Evolutionary conservation across 2,329 filamentous ascomycete species (phyloP), one percentile per base, ranked within the genome.

Genomic region (Gaeumannomyces sp.): DNA sequence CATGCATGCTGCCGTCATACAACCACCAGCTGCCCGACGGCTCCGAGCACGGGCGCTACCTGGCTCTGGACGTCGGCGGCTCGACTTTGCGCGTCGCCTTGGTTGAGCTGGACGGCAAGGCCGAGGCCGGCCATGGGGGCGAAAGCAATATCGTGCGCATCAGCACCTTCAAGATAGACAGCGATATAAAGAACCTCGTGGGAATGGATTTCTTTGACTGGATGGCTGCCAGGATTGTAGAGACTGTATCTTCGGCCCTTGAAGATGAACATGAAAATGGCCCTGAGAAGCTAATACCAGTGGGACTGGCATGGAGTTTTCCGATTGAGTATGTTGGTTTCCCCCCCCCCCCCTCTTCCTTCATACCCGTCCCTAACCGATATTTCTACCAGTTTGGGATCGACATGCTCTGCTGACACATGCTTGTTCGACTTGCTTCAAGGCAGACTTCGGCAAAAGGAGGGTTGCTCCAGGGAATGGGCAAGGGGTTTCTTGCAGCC

Each of bases 281-380:
- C 59, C 71, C 74, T 6, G 76, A 78, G 29, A 73, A 77, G 2
- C 79, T 82, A 33, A 75, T 89, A 63, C 82, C 81, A 11, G 79
- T 89, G 76, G 86, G 86, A 1, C 73, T 89, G 67, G 85, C 87
- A 7, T 90, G 87, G 86, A 89, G 87, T 66, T 90, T 90, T 69
- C 87, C 87, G 31, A 85, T 90, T 59, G 84, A 89, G 86, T 89
- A 78, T 72, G 85, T 79, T 25, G 22, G 25, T 38, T 62, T 50
- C 50, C 13, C 25, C 33, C 59, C 53, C 1, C 19, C 13, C 16
- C 28, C n/a, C 10, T 14, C 6, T 58, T 29, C 29, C 11, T 28
- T 14, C 19, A 4, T 27, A 28, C 8, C 29, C 25, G 14, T 53
- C 8, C 33, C 33, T 35, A 10, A 8, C 8, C 33, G 8, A 14